Base-by-base conservation (phyloP, 192 early-diverging fungal genomes). In the Spizellomyces punctatus region DNA sequence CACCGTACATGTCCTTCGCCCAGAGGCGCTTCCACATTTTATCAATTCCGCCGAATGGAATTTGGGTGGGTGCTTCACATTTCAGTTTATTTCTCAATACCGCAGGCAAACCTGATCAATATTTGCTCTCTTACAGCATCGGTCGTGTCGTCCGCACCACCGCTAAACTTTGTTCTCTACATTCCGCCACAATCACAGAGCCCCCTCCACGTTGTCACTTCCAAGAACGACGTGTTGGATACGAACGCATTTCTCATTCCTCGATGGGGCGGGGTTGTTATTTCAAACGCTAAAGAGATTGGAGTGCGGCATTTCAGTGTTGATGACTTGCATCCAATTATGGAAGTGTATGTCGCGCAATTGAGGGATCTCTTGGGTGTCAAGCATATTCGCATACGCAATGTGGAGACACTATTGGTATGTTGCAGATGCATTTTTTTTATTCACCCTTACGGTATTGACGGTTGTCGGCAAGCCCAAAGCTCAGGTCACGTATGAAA, bases 31-130 rank as follows among this genome's bases (percentile, higher is more conserved):
- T 22, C 87, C 95, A 12, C 89, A 93, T 76, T 98, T 99, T 82
- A 88, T 96, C 63, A 98, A 98, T 77, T 90, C 94, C 62, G 94
- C 94, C 6, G 95, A 96, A 71, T 99, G 98, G 98, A 96, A 93
- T 78, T 78, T 95, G 43, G 91, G 91, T 90, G 79, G 46, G 71
- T 46, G 9, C 1, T 44, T 63, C 5, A 2, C 42, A 67, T 73
- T 54, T 19, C 10, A 36, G 12, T 72, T 36, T 47, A 54, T 19
- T 69, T 46, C 3, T 22, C 58, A 1, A 60, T 56, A 3, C 3
- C 27, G 27, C 27, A 36, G 27, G 27, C n/a, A n/a, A 19, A 54
- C 12, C 50, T 54, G 2, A 54, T 52, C 50, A 2, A 17, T 43
- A 6, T 41, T 36, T 36, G 27, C 27, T 36, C 1, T 36, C 27